These are phyloP conservation scores for Aspergillus haitiensis DNA, from an alignment of 495 filamentous ascomycete species.

Conservation along the genomic window DNA sequence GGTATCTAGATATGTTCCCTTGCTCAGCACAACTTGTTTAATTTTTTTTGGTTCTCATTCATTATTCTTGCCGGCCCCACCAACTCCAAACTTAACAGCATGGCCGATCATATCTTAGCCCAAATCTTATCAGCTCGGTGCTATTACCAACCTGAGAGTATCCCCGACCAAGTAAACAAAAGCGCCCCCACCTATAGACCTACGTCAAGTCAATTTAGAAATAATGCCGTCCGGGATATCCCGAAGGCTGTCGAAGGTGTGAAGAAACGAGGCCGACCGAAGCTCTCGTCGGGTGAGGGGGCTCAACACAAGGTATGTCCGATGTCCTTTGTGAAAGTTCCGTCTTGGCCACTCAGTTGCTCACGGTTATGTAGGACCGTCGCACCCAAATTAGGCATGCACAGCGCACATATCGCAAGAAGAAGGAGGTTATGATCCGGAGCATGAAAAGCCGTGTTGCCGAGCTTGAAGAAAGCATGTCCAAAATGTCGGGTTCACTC, in stretches of 20 bases:
- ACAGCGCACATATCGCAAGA: constrained; percentile 79
- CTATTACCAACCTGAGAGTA: constrained; percentile 10
- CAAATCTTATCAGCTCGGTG: constrained; percentile 12
- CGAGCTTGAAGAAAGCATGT: constrained; percentile 63
- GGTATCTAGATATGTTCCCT: no score
- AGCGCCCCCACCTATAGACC: neutral
- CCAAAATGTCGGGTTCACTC: constrained; percentile 71
- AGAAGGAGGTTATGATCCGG: constrained; percentile 79
- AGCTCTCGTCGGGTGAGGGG: neutral
- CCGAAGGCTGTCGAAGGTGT: neutral
- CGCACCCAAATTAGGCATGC: constrained; percentile 85
- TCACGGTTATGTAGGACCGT: constrained; percentile 41
- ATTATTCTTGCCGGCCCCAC: no score
- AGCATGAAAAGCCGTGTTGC: constrained; percentile 68
- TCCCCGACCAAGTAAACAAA: neutral
- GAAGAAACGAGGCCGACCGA: constrained; percentile 15
- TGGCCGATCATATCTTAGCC: constrained; percentile 8
- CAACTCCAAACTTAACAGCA: neutral
- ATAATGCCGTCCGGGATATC: neutral
- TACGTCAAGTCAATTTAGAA: neutral
- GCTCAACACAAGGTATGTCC: constrained; percentile 2
- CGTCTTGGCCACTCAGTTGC: neutral
- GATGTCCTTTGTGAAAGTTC: neutral
- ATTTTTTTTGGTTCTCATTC: neutral
- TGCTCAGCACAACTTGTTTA: neutral